phyloP scores from a whole-genome alignment of 163 green algal species.

The Chlamydomonas reinhardtii region DNA sequence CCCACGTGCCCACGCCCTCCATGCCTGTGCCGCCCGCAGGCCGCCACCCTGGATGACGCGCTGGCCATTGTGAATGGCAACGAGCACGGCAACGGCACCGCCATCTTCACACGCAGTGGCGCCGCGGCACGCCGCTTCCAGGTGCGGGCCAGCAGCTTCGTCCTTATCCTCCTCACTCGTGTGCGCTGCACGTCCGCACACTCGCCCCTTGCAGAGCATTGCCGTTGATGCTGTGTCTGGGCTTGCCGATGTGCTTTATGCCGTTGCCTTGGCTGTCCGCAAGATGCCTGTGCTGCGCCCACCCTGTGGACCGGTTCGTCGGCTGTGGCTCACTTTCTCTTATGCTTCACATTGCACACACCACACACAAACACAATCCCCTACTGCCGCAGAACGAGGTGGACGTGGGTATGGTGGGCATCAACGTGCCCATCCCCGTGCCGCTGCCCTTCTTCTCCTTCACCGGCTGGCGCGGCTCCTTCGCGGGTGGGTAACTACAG shows the following conservation, averaged over 20 bases:
- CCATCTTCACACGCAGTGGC: conserved; percentile 93
- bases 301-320: no score
- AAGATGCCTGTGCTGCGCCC: no score
- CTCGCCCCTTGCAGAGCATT: no score
- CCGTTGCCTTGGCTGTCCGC: no score
- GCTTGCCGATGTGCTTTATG: no score
- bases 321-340: no score
- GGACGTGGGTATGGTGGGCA: conserved; percentile 93
- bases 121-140: conserved; percentile 88
- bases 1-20: no score
- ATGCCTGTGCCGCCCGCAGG: conserved; percentile 55
- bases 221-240: no score
- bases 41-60: conserved; percentile 88
- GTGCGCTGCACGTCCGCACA: no score
- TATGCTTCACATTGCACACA: no score
- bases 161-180: no score
- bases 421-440: conserved; percentile 98
- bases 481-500: conserved; percentile 64
- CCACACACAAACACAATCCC: no score
- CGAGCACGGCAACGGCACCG: conserved; percentile 94
- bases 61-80: conserved; percentile 93
- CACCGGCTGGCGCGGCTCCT: conserved; percentile 93
- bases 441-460: conserved; percentile 97
- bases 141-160: conserved; percentile 31
- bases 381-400: conserved; percentile 37